Conservation (phyloP, 768 basidiomycete genomes). For the Hydnum rufescens region DNA sequence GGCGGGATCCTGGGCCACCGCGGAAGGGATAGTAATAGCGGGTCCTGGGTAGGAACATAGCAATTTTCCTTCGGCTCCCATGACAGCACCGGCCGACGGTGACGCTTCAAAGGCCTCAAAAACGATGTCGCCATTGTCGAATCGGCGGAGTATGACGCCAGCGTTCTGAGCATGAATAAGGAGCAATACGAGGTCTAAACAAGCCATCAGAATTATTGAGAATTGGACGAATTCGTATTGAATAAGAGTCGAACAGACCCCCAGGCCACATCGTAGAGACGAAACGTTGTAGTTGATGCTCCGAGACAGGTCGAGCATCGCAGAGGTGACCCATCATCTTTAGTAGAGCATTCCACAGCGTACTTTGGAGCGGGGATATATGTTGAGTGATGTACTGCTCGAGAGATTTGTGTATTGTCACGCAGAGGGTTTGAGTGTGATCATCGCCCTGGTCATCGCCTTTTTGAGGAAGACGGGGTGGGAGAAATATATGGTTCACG, state of each 20-base stretch:
- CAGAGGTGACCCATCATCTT: background rate
- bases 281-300: too few relatives aligned
- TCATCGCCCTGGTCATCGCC: too few relatives aligned
- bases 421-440: too few relatives aligned
- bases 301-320: too few relatives aligned
- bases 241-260: background rate
- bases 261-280: background rate
- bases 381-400: too few relatives aligned
- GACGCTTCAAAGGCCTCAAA: slow-evolving; percentile 32
- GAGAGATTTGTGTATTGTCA: too few relatives aligned
- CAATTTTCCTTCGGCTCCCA: slow-evolving; percentile 25
- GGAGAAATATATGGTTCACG: too few relatives aligned
- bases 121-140: slow-evolving; percentile 9
- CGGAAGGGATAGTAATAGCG: slow-evolving; percentile 4
- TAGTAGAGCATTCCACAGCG: background rate
- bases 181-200: slow-evolving; percentile 22
- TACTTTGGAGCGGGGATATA: too few relatives aligned
- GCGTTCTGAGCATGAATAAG: slow-evolving; percentile 30
- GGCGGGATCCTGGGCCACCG: background rate
- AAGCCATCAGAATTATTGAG: background rate
- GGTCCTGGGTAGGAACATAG: slow-evolving; percentile 5
- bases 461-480: too few relatives aligned
- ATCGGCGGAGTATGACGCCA: slow-evolving; percentile 20
- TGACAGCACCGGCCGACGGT: slow-evolving; percentile 19
- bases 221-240: background rate